Evolutionary conservation across 164 flowering plant species (phyloP).

Genomic region (Stephania japonica): DNA sequence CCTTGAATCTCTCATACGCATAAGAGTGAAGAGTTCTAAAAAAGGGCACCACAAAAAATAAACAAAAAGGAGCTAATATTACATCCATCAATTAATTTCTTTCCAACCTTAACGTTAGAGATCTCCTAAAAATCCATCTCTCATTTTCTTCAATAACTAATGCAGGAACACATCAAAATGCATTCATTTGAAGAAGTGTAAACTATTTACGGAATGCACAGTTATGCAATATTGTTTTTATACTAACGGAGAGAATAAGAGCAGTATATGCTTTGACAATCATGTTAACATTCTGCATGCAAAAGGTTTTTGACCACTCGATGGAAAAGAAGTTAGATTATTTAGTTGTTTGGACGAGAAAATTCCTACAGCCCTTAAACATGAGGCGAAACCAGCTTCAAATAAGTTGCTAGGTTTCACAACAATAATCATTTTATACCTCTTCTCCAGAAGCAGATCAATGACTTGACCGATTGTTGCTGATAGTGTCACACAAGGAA

Average conservation of each 20-base stretch:
- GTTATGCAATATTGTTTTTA: no score
- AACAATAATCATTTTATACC: slow-evolving; percentile 54
- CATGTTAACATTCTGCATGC: slow-evolving; percentile 3
- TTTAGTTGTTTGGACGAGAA: slow-evolving; percentile 41
- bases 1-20: no score
- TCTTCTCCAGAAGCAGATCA: slow-evolving; percentile 56
- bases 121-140: no score
- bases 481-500: slow-evolving; percentile 51
- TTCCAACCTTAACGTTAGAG: no score
- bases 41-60: no score
- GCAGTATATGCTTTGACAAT: background rate
- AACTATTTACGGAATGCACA: no score
- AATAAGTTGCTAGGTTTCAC: slow-evolving; percentile 31
- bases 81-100: no score
- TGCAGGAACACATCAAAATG: no score
- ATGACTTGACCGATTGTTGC: slow-evolving; percentile 53
- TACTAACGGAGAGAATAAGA: background rate
- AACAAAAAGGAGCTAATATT: no score
- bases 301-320: slow-evolving; percentile 15
- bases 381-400: slow-evolving; percentile 29
- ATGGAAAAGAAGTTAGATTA: slow-evolving; percentile 26
- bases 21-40: no score
- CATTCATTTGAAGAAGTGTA: no score
- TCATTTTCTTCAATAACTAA: no score
- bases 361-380: slow-evolving; percentile 51